Evolutionary conservation across 106 monocot species (phyloP).

Genomic region (Dendrobium nobile): DNA sequence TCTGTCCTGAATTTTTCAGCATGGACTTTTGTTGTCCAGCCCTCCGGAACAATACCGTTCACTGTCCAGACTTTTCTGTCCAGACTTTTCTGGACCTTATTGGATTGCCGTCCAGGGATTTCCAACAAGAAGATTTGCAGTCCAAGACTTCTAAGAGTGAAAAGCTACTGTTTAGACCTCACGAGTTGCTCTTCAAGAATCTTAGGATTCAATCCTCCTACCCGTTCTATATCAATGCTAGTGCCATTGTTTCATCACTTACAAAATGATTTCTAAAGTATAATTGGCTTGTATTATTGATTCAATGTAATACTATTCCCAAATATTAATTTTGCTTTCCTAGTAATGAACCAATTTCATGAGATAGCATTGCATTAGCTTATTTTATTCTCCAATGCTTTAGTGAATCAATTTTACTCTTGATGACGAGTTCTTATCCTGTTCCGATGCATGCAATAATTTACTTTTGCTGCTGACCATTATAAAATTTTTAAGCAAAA

Average conservation of each 20-base stretch:
- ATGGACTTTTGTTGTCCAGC: too few species aligned
- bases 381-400: neutral
- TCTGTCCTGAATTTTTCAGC: too few species aligned
- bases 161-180: too few species aligned
- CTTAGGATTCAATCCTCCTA: too few species aligned
- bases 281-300: neutral
- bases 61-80: too few species aligned
- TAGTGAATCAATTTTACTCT: neutral
- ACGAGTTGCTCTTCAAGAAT: too few species aligned
- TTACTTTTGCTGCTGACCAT: neutral
- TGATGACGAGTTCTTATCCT: neutral
- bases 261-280: neutral
- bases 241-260: neutral
- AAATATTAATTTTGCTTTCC: neutral
- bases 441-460: neutral
- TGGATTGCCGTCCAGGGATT: too few species aligned
- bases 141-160: too few species aligned
- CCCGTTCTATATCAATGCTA: too few species aligned
- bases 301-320: neutral
- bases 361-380: neutral
- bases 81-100: too few species aligned
- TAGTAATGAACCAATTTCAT: neutral
- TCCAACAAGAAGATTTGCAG: too few species aligned
- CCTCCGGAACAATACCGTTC: too few species aligned
- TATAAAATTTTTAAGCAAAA: neutral